Evolutionary conservation across 2,329 filamentous ascomycete genomes (phyloP).

Genomic region (Aspergillus tanneri): DNA sequence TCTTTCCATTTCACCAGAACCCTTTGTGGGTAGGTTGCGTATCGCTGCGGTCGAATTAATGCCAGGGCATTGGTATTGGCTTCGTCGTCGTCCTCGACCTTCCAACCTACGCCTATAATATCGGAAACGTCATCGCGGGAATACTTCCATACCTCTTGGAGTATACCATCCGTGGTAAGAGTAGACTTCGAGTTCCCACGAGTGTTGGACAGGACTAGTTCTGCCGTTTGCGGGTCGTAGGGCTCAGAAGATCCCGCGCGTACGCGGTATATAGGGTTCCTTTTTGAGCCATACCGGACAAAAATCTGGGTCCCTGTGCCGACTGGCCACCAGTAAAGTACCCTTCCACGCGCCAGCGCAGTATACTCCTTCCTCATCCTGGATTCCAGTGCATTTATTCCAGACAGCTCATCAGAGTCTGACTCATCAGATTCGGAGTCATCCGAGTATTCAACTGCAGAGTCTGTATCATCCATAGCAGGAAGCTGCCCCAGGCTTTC

Average conservation of each 20-base stretch:
- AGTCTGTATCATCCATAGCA: neutral
- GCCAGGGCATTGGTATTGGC: conserved; percentile 11
- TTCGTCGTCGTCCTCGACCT: conserved; percentile 19
- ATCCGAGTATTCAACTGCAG: neutral
- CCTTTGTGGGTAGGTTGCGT: conserved; percentile 13
- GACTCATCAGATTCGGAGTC: neutral
- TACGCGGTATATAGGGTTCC: conserved; percentile 15
- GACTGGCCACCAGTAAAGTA: conserved; percentile 18
- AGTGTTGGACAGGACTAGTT: too few species aligned
- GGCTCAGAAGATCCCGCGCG: conserved; percentile 14
- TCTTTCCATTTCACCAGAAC: conserved; percentile 19
- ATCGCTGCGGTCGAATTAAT: conserved; percentile 9
- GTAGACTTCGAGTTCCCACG: neutral
- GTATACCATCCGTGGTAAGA: neutral
- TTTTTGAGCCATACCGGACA: conserved; percentile 14
- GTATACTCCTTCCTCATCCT: conserved; percentile 30
- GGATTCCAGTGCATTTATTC: neutral
- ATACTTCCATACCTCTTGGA: conserved; percentile 3
- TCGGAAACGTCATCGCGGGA: conserved; percentile 12
- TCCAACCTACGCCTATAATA: conserved; percentile 20
- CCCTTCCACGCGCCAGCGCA: conserved; percentile 9
- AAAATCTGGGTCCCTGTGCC: conserved; percentile 18
- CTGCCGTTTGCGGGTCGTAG: too few species aligned
- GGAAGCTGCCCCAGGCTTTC: neutral
- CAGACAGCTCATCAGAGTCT: neutral